These are phyloP conservation scores for Coniosporium tulheliwenetii DNA, from an alignment of 2,329 filamentous ascomycete genomes.

Conservation along the genomic window DNA sequence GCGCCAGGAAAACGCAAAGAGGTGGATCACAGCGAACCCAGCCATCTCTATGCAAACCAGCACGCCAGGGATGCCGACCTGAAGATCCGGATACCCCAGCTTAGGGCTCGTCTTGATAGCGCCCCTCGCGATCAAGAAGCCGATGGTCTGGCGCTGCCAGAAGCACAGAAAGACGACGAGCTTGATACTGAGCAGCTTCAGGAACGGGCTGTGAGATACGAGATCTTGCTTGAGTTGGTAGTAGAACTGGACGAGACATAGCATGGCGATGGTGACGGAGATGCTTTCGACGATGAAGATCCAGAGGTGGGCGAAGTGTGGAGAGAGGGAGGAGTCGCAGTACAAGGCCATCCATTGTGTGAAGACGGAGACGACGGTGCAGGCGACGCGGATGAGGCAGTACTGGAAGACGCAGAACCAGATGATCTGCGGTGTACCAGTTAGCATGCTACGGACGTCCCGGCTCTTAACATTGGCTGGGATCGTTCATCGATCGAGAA, in stretches of 20 bases:
- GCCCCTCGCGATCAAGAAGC: slow-evolving; percentile 41
- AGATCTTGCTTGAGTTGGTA: slow-evolving; percentile 57
- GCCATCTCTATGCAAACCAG: slow-evolving; percentile 78
- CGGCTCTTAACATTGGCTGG: too few relatives aligned
- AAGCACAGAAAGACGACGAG: slow-evolving; percentile 84
- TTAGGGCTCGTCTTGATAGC: slow-evolving; percentile 46
- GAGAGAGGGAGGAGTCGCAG: slow-evolving; percentile 64
- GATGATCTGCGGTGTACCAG: slow-evolving; percentile 35
- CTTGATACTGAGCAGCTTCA: slow-evolving; percentile 79
- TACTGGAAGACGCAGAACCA: slow-evolving; percentile 79
- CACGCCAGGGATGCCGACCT: slow-evolving; percentile 64
- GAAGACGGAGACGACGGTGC: slow-evolving; percentile 64
- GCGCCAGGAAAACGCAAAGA: slow-evolving; percentile 68
- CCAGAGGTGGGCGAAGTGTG: slow-evolving; percentile 75
- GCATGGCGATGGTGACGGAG: slow-evolving; percentile 74
- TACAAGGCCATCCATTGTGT: slow-evolving; percentile 55
- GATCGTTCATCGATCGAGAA: too few relatives aligned
- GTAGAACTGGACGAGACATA: slow-evolving; percentile 78
- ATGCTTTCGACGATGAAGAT: slow-evolving; percentile 55
- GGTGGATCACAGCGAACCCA: slow-evolving; percentile 59
- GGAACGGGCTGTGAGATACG: slow-evolving; percentile 51
- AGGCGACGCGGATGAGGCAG: slow-evolving; percentile 63
- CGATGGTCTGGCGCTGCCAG: slow-evolving; percentile 59
- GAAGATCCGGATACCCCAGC: slow-evolving; percentile 59
- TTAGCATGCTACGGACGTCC: not conserved